These are phyloP conservation scores for Cutaneotrichosporon spelunceum DNA, from an alignment of 1,284 basidiomycete genomes.

Conservation along the genomic window DNA sequence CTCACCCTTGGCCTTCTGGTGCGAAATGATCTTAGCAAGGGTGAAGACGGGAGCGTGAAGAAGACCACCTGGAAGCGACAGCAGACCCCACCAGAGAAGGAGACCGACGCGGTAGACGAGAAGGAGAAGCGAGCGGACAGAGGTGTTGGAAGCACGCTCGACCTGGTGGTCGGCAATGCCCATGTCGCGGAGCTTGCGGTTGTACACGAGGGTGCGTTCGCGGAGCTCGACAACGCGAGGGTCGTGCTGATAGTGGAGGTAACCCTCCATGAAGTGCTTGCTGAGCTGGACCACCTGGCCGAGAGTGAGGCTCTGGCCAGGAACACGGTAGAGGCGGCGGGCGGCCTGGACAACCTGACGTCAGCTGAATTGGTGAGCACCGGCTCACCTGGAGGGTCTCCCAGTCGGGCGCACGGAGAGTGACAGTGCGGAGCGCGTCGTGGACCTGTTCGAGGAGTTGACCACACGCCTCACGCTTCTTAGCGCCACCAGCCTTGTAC, in stretches of 20 bases:
- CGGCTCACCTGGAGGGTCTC: constrained; percentile 87
- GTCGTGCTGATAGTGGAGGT: constrained; percentile 89
- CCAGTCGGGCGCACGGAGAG: constrained; percentile 92
- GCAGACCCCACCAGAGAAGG: constrained; percentile 75
- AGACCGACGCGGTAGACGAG: constrained; percentile 80
- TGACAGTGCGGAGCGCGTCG: constrained; percentile 95
- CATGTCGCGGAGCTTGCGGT: constrained; percentile 82
- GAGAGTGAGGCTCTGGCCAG: constrained; percentile 88
- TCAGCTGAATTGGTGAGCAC: neutral
- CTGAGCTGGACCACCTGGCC: constrained; percentile 97
- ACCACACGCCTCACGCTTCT: constrained; percentile 86
- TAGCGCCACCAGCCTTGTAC: constrained; percentile 83
- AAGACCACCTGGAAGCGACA: constrained; percentile 92
- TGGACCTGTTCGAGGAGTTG: constrained; percentile 90
- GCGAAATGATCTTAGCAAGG: constrained; percentile 80
- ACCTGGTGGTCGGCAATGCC: constrained; percentile 99
- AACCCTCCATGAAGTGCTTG: constrained; percentile 90
- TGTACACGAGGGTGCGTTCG: constrained; percentile 86
- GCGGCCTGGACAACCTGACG: constrained; percentile 97
- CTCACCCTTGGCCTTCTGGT: constrained; percentile 83
- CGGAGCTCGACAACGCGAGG: constrained; percentile 81
- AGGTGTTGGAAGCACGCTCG: constrained; percentile 71
- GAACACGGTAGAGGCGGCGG: constrained; percentile 88
- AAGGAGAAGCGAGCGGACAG: constrained; percentile 84
- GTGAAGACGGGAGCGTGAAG: constrained; percentile 95